Evolutionary conservation across 2,329 filamentous ascomycete genomes (phyloP).

Genomic region (Monosporascus sp.): DNA sequence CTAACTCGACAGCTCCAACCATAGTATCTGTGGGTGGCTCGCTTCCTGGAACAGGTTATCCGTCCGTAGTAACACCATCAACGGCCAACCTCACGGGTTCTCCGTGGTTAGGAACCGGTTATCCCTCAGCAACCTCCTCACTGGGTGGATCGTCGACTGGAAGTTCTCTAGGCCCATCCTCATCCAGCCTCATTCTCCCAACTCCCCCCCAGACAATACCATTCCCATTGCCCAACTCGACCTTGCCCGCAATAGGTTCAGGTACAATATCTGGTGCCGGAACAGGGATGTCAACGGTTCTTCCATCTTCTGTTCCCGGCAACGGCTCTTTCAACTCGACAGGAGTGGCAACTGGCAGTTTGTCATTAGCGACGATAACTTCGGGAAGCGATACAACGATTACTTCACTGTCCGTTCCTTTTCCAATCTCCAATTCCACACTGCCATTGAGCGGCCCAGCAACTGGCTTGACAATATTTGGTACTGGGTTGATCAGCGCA

Average conservation of each 20-base stretch:
- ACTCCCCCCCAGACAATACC: neutral
- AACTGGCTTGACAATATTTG: neutral
- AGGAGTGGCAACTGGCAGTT: too few relatives aligned
- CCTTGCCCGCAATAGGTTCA: neutral
- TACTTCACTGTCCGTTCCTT: too few relatives aligned
- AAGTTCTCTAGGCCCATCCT: neutral
- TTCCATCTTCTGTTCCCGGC: too few relatives aligned
- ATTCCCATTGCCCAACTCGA: neutral
- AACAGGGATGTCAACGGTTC: too few relatives aligned
- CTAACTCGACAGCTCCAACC: neutral
- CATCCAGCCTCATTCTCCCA: neutral
- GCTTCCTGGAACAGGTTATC: neutral
- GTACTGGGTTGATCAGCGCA: neutral
- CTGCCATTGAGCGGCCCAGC: too few relatives aligned
- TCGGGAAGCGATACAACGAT: too few relatives aligned
- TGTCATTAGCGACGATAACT: too few relatives aligned
- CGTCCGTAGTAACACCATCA: neutral
- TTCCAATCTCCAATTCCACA: too few relatives aligned
- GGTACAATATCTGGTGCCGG: too few relatives aligned
- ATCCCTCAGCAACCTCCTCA: neutral
- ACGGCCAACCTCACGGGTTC: neutral
- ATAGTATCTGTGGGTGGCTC: neutral
- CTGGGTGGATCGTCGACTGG: neutral
- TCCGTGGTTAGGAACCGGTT: neutral
- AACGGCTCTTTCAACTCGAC: too few relatives aligned